phyloP scores from a whole-genome alignment of 306 rosid species.

The Glycyrrhiza uralensis region DNA sequence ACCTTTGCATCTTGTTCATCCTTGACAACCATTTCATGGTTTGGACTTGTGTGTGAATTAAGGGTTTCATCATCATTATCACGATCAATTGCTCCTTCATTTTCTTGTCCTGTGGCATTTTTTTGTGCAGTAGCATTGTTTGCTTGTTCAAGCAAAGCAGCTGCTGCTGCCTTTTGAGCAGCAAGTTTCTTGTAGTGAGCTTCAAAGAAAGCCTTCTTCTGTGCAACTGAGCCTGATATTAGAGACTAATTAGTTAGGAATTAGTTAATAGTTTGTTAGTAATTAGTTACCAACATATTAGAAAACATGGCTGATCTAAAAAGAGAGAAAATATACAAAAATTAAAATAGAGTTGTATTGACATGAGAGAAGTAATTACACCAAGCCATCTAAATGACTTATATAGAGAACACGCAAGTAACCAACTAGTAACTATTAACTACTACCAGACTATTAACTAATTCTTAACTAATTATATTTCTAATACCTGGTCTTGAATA shows the following conservation, averaged over 20 bases:
- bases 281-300: too few species aligned
- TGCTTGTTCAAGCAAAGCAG: constrained; percentile 73
- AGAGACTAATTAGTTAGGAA: too few species aligned
- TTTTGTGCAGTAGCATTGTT: constrained; percentile 39
- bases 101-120: constrained; percentile 18
- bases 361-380: too few species aligned
- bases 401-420: too few species aligned
- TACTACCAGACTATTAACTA: too few species aligned
- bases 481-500: constrained; percentile 71
- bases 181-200: constrained; percentile 95
- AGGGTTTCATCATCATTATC: not conserved
- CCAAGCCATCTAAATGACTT: too few species aligned
- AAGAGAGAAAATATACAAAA: too few species aligned
- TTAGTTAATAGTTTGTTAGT: too few species aligned
- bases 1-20: constrained; percentile 34
- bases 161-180: constrained; percentile 59
- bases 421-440: too few species aligned
- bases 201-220: constrained; percentile 98
- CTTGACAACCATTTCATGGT: constrained; percentile 19
- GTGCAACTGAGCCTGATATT: constrained; percentile 98
- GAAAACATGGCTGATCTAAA: too few species aligned
- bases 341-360: too few species aligned
- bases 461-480: too few species aligned
- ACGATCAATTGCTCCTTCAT: not conserved
- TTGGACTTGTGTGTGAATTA: constrained; percentile 20